Conservation (phyloP, 352 stramenopile genomes). For the Pythium folliculosum region DNA sequence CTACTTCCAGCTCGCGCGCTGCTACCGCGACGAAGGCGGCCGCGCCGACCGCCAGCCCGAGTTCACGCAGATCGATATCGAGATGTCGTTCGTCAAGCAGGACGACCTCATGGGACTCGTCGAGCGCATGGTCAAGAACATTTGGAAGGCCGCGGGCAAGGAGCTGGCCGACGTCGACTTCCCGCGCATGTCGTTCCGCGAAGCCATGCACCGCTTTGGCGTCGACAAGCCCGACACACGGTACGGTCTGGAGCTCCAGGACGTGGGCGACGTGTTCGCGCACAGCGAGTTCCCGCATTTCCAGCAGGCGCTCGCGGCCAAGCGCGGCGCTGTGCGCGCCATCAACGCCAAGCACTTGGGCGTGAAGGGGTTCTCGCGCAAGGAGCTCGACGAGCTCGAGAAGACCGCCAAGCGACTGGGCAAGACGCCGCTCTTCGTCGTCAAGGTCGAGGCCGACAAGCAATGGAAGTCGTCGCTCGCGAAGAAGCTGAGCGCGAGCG, state of each 20-base stretch:
- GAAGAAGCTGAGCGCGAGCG: slow-evolving; percentile 52
- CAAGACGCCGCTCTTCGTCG: slow-evolving; percentile 49
- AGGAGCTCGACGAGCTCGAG: slow-evolving; percentile 69
- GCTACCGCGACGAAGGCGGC: slow-evolving; percentile 88
- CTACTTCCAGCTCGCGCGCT: slow-evolving; percentile 91
- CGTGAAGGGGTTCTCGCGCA: slow-evolving; percentile 61
- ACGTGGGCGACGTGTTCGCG: slow-evolving; percentile 50
- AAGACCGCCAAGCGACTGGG: slow-evolving; percentile 50
- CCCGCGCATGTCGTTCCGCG: slow-evolving; percentile 65
- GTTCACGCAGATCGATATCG: slow-evolving; percentile 91
- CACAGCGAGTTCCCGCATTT: slow-evolving; percentile 49
- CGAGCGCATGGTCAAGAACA: slow-evolving; percentile 70
- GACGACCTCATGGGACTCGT: slow-evolving; percentile 77
- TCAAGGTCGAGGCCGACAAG: slow-evolving; percentile 58
- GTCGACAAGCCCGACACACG: slow-evolving; percentile 88
- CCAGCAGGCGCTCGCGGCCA: slow-evolving; percentile 31
- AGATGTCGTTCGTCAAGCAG: slow-evolving; percentile 86
- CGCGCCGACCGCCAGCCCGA: slow-evolving; percentile 88
- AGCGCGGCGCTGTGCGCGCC: slow-evolving; percentile 45
- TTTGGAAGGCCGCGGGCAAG: slow-evolving; percentile 59
- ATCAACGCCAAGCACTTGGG: slow-evolving; percentile 75
- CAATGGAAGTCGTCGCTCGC: slow-evolving; percentile 74
- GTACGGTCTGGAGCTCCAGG: slow-evolving; percentile 68
- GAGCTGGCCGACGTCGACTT: slow-evolving; percentile 47
- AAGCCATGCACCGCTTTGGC: slow-evolving; percentile 80